phyloP scores from a whole-genome alignment of 2,329 filamentous ascomycete genomes.

The Trichoderma sp. region DNA sequence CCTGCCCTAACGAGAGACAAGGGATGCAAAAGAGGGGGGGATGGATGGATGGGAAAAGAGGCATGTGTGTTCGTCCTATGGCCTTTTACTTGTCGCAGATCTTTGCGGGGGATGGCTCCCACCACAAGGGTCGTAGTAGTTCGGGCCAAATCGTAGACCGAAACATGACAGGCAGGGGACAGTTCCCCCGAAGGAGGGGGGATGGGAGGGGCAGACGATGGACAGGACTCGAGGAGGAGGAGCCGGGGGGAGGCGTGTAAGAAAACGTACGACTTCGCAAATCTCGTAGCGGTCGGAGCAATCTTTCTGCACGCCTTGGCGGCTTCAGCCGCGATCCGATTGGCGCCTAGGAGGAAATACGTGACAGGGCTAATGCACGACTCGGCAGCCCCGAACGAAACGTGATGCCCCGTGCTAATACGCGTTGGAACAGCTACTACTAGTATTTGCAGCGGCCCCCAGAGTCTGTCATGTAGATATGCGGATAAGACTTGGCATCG shows the following conservation, averaged over 20 bases:
- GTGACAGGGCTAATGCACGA: background rate
- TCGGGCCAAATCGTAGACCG: background rate
- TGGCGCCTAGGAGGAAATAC: background rate
- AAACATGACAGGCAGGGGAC: background rate
- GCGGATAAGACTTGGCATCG: background rate
- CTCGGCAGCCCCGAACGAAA: slow-evolving; percentile 3
- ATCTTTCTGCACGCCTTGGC: background rate
- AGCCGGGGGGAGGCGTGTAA: background rate
- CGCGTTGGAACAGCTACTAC: background rate
- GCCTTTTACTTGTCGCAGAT: slow-evolving; percentile 3
- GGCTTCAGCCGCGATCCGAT: background rate
- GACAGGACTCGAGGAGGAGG: too few relatives aligned
- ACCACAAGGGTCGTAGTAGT: background rate
- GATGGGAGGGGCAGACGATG: too few relatives aligned
- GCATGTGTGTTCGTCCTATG: background rate
- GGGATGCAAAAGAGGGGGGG: background rate
- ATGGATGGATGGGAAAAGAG: too few relatives aligned
- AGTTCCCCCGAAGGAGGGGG: background rate
- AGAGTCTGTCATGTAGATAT: background rate
- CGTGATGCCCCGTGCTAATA: background rate
- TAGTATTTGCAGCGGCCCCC: background rate
- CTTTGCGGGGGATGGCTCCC: background rate
- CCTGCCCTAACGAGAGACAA: background rate
- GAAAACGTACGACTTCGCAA: background rate
- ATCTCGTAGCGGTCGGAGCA: background rate